Base-by-base conservation (phyloP, 495 filamentous ascomycete species). In the Lentithecium fluviatile region DNA sequence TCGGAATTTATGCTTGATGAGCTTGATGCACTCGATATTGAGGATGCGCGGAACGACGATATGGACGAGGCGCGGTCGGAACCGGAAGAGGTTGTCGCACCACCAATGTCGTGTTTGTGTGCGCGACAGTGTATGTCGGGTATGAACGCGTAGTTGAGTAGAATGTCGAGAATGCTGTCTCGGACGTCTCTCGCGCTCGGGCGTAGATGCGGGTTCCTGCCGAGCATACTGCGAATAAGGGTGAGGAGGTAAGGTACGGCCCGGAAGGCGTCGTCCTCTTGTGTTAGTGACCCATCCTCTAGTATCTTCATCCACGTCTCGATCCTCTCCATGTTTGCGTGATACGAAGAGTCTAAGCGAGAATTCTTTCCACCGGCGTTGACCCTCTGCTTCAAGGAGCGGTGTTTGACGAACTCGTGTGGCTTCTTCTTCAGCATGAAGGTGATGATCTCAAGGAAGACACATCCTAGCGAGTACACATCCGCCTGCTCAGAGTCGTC, bases 311-410 rank as follows among this genome's bases (percentile, higher is more conserved):
- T 88, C 92, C 93, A 96, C 15, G 78, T 82, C 45, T 85, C 83
- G 0, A 95, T 82, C 68, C 92, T 88, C 13, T 80, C 81, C 0
- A 88, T 75, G 66, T 95, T 94, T 24, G 84, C 84, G 70, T 96
- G 92, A 73, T 92, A 97, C 0, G 87, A 90, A 1, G 86, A 82
- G 66, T 96, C 72, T 1, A 53, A 66, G 3, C 70, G 69, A 17
- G 64, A 58, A 17, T 50, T 63, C 50, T 53, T 62, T 17, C 57
- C 51, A 13, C 46, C 51, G 23, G 60, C 36, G 25, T 26, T 58
- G 5, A 53, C 51, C 74, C 82, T 81, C 71, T 92, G 88, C 52
- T 88, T 86, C 0, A 83, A 79, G 2, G 82, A 78, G 6, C 92
- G 89, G 69, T 93, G 87, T 12, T 84, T 80, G 6, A 82, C 74